Evolutionary conservation across 768 basidiomycete genomes (phyloP).

Genomic region (Daedaleopsis nitida): DNA sequence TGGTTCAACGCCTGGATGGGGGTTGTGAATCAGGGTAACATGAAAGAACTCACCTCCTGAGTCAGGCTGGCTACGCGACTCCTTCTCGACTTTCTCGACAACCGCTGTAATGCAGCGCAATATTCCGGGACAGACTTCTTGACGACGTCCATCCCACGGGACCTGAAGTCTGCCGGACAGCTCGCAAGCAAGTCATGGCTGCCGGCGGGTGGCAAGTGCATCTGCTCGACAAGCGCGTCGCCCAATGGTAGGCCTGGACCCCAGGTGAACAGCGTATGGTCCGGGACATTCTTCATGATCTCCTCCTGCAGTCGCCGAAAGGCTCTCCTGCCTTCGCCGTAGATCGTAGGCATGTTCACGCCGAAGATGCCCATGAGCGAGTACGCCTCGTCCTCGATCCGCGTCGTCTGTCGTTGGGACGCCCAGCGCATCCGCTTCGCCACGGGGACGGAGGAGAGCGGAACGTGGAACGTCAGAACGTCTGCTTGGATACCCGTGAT

Average conservation of each 20-base stretch:
- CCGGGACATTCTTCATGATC: background rate
- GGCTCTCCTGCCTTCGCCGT: slow-evolving; percentile 4
- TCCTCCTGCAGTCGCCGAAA: background rate
- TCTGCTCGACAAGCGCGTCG: no score
- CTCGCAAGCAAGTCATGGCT: no score
- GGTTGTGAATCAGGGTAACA: no score
- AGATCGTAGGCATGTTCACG: slow-evolving; percentile 9
- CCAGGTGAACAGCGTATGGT: background rate
- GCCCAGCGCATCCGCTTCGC: slow-evolving; percentile 6
- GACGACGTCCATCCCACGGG: no score
- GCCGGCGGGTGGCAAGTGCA: no score
- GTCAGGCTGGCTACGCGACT: no score
- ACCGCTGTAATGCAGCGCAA: no score
- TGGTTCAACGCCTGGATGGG: background rate
- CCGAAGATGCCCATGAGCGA: slow-evolving; percentile 6
- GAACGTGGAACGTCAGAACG: background rate
- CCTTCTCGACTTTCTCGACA: no score
- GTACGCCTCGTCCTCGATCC: slow-evolving; percentile 9
- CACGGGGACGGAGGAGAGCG: background rate
- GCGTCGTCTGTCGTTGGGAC: background rate
- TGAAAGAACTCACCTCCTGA: no score
- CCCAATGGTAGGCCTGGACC: no score
- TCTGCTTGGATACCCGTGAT: background rate
- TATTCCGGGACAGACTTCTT: no score
- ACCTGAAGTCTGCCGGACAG: background rate